A percentile compares a stretch with the other conserved stretches of the same genome.
Conservation (phyloP, 1,284 basidiomycete genomes). For the Malassezia globosa region DNA sequence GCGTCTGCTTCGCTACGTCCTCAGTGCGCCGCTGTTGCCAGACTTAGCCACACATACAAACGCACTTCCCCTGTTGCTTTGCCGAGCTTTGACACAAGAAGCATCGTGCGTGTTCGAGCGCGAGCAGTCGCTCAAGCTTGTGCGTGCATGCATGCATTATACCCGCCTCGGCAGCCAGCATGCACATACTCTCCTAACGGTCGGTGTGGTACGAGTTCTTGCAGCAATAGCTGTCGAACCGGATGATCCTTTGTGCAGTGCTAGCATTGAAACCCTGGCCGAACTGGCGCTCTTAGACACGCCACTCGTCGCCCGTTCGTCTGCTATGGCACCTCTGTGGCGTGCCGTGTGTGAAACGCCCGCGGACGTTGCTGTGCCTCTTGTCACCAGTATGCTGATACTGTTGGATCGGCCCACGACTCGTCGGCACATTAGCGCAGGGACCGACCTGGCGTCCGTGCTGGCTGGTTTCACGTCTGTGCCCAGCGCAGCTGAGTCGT, state of each 20-base stretch:
- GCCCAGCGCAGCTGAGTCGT: neutral
- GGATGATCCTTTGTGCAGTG: constrained; percentile 74
- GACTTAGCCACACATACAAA: neutral
- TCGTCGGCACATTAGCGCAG: constrained; percentile 65
- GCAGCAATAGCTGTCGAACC: constrained; percentile 84
- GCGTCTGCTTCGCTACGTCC: constrained; percentile 2
- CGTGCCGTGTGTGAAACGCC: constrained; percentile 79
- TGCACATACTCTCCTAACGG: constrained; percentile 39
- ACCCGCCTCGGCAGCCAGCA: constrained; percentile 45
- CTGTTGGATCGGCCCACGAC: constrained; percentile 77
- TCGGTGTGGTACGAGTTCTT: constrained; percentile 57
- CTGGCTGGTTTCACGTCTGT: constrained; percentile 19
- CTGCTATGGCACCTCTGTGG: constrained; percentile 75
- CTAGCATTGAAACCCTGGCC: constrained; percentile 76
- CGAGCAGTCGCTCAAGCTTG: constrained; percentile 83
- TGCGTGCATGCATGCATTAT: constrained; percentile 65
- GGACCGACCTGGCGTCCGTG: constrained; percentile 66
- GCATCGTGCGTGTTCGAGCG: constrained; percentile 55
- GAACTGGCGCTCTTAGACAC: constrained; percentile 84
- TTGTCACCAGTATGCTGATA: constrained; percentile 72
- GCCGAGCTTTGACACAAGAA: constrained; percentile 4
- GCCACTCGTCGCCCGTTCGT: constrained; percentile 66
- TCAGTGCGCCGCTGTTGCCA: neutral
- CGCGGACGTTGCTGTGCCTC: constrained; percentile 66
- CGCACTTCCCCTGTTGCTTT: neutral